These are phyloP conservation scores for Trichosporon sp. DNA, from an alignment of 1,284 basidiomycete genomes.

Conservation along the genomic window DNA sequence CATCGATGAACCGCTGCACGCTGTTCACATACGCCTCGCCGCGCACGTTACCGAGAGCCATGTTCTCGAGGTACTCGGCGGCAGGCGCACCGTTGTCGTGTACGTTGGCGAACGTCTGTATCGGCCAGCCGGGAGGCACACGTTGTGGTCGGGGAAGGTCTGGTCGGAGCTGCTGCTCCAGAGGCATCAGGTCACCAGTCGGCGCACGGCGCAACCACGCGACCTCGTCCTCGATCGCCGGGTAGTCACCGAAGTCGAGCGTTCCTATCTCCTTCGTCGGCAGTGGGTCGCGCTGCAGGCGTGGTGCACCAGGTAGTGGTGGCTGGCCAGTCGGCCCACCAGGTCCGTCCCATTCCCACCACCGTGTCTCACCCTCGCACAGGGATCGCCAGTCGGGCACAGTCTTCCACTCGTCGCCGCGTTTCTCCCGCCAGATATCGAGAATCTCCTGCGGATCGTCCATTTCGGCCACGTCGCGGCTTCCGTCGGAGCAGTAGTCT, in stretches of 20 bases:
- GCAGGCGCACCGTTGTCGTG: constrained; percentile 36
- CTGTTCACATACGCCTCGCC: constrained; percentile 53
- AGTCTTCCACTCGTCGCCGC: constrained; percentile 22
- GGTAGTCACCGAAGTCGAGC: constrained; percentile 44
- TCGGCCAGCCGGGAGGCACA: constrained; percentile 14
- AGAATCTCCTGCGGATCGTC: constrained; percentile 49
- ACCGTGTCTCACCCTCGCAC: constrained; percentile 33
- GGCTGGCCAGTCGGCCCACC: constrained; percentile 45
- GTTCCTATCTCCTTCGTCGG: constrained; percentile 35
- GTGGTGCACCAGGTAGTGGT: constrained; percentile 33
- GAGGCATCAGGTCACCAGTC: constrained; percentile 35
- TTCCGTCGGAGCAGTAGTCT: constrained; percentile 50
- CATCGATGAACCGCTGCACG: constrained; percentile 47
- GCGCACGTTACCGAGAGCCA: constrained; percentile 40
- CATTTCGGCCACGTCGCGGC: constrained; percentile 52
- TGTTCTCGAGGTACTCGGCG: constrained; percentile 40
- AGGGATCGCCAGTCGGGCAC: constrained; percentile 49
- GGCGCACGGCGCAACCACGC: constrained; percentile 17
- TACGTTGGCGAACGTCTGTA: constrained; percentile 40
- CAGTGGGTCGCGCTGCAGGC: constrained; percentile 33
- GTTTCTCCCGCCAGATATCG: constrained; percentile 25
- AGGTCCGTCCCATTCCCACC: constrained; percentile 50
- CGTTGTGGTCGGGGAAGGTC: neutral
- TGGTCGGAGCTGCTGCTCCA: constrained; percentile 43
- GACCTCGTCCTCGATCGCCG: constrained; percentile 43